Conservation (phyloP, 805 yeast genomes). For the Candida mattraensis region DNA sequence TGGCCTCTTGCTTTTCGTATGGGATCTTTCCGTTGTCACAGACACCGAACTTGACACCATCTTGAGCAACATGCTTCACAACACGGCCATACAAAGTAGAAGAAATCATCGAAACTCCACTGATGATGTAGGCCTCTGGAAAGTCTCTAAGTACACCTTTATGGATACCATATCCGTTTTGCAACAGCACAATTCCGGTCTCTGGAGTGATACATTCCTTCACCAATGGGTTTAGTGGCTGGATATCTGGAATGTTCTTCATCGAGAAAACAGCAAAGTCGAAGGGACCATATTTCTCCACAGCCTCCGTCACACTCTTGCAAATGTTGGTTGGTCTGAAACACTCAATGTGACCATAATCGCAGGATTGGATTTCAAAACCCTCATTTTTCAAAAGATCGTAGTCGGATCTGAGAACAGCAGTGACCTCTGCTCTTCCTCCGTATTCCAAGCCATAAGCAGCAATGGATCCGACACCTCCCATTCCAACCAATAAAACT, state of each 20-base stretch:
- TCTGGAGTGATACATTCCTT: conserved; percentile 28
- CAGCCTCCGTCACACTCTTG: conserved; percentile 47
- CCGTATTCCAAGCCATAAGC: conserved; percentile 58
- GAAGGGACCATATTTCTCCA: conserved; percentile 36
- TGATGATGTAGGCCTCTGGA: conserved; percentile 36
- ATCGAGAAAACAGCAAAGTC: conserved; percentile 63
- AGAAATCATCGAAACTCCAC: conserved; percentile 42
- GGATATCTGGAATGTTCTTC: conserved; percentile 66
- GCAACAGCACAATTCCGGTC: conserved; percentile 38
- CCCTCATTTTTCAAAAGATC: conserved; percentile 52
- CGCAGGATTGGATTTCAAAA: conserved; percentile 57
- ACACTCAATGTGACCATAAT: conserved; percentile 53
- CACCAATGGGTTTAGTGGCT: conserved; percentile 41
- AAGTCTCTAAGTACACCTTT: conserved; percentile 32
- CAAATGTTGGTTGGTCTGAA: conserved; percentile 54
- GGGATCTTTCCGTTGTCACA: conserved; percentile 35
- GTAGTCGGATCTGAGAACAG: conserved; percentile 67
- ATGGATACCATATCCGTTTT: conserved; percentile 43
- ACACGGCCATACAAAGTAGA: conserved; percentile 32
- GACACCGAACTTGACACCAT: conserved; percentile 35
- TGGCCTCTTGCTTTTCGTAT: conserved; percentile 26
- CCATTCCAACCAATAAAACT: conserved; percentile 72
- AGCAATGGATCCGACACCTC: conserved; percentile 83
- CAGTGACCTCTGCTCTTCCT: conserved; percentile 52
- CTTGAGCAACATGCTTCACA: conserved; percentile 37